Evolutionary conservation across 768 basidiomycete species (phyloP), one percentile per base, ranked within the genome.

Genomic region (Mycena sanguinolenta): DNA sequence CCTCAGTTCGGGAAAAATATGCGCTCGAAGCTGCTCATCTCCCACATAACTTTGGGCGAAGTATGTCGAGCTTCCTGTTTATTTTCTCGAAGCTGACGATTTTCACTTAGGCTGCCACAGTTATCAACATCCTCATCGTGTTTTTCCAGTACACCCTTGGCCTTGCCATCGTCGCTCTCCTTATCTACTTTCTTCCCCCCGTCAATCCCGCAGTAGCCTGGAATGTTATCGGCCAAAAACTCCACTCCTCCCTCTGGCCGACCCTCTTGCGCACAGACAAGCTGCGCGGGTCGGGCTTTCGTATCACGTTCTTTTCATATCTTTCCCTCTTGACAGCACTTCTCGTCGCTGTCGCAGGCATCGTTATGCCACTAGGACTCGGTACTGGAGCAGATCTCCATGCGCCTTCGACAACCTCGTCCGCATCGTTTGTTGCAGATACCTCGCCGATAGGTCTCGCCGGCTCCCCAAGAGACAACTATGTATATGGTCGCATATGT

Each of bases 211-310:
- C 76, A 13, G 25, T 70, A 21, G 65, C 75, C 25, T 77, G 76
- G 75, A 77, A 73, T 54, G 69, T 74, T 27, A 72, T 76, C 39
- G 70, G 72, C 17, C 55, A 71, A 7, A 66, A 54, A 17, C 63
- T 77, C 12, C 76, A 77, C 42, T 44, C 74, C 12, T 76, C 75
- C 10, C 57, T 74, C 3, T 77, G 76, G 76, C 66, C 76, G 3
- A 65, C 60, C 2, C 60, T 77, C 34, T 66, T 77, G 28, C 69
- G 69, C 27, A 68, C 75, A 8, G 73, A 70, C 28, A 63, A 60
- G 21, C 16, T 36, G n/a, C 55, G 25, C 27, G 57, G 60, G 58
- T 23, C 70, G 23, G 59, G 53, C 16, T 23, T 28, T 27, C 63
- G 73, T 54, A 59, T 74, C 63, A 27, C 55, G 30, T 39, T 68